A percentile compares a stretch with the other conserved stretches of the same genome.
Evolutionary conservation across 129 eudicot species (phyloP).

Genomic region (Solidago caesia): DNA sequence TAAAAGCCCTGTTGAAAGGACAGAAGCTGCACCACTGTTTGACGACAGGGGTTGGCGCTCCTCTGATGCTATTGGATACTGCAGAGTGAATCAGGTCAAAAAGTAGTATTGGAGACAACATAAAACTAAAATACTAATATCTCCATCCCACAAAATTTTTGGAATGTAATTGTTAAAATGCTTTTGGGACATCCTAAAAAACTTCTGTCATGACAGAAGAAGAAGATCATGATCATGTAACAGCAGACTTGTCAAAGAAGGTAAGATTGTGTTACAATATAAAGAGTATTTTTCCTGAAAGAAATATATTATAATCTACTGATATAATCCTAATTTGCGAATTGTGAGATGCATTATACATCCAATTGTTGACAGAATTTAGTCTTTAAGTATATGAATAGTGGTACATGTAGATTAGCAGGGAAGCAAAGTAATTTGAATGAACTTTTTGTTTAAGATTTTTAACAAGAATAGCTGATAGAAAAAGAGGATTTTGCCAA

Average conservation of each 20-base stretch:
- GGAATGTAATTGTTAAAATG: neutral
- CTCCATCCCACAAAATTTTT: neutral
- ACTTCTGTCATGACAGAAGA: neutral
- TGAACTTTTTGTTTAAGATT: neutral
- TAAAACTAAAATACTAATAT: neutral
- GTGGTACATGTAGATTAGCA: neutral
- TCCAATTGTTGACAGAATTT: neutral
- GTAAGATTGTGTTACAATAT: neutral
- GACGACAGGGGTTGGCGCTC: slow-evolving; percentile 81
- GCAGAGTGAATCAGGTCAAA: slow-evolving; percentile 18
- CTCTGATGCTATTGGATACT: slow-evolving; percentile 83
- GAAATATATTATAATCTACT: neutral
- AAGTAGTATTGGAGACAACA: neutral
- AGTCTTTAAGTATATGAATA: neutral
- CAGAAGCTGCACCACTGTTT: slow-evolving; percentile 46
- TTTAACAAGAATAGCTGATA: neutral
- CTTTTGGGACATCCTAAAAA: neutral
- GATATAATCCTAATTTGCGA: too few species aligned
- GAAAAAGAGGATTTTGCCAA: neutral
- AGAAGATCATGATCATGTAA: too few species aligned
- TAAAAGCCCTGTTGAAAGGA: slow-evolving; percentile 60
- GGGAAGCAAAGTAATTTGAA: neutral
- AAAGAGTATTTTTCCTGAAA: neutral
- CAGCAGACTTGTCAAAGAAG: neutral
- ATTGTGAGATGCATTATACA: neutral